Percentiles rank a stretch among this genome's conserved stretches.
Conservation (phyloP, 2,329 filamentous ascomycete species). For the Trichoderma sp. region DNA sequence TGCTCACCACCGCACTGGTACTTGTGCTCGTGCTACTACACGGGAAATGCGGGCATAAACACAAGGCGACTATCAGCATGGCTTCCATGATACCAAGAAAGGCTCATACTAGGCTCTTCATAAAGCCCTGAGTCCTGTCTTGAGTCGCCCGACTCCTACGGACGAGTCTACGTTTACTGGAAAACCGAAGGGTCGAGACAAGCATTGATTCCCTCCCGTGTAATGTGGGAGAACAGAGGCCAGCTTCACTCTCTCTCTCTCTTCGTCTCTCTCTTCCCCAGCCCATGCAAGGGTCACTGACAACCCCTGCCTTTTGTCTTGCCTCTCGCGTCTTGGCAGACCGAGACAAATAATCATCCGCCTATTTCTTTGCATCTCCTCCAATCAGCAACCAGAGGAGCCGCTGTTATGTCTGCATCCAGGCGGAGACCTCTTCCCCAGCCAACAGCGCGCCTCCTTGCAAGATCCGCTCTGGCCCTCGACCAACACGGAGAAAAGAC, state of each 20-base stretch:
- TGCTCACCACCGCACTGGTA: not conserved
- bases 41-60: not conserved
- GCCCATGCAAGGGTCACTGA: slow-evolving; percentile 5
- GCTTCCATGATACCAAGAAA: not conserved
- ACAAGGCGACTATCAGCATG: not conserved
- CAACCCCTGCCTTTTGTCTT: not conserved
- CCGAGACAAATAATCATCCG: no score
- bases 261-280: no score
- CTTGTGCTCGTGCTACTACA: not conserved
- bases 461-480: no score
- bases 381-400: not conserved
- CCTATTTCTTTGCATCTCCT: not conserved
- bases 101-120: not conserved
- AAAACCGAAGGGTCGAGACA: not conserved
- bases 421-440: no score
- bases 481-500: no score
- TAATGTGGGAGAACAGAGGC: no score
- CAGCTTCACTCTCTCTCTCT: no score
- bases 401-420: no score
- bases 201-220: no score
- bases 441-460: no score
- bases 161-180: not conserved
- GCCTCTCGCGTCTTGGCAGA: not conserved
- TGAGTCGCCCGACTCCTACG: not conserved
- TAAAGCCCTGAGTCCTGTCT: not conserved